Conservation (phyloP, 164 flowering plant genomes). For the Pachysandra terminalis region DNA sequence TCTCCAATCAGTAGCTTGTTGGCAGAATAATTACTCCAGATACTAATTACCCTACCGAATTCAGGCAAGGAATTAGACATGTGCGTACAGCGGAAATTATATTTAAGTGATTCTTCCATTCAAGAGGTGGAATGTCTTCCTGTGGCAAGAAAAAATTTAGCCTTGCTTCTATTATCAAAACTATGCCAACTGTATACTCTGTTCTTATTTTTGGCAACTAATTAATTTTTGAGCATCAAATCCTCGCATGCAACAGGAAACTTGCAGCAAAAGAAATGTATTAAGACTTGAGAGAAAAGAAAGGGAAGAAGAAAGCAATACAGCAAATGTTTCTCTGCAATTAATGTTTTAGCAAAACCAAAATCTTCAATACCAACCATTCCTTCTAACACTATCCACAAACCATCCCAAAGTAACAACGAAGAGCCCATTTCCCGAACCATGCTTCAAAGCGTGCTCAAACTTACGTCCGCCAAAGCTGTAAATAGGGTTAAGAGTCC, state of each 20-base stretch:
- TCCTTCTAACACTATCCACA: constrained; percentile 83
- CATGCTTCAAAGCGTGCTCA: constrained; percentile 90
- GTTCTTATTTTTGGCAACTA: not conserved
- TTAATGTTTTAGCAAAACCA: not conserved
- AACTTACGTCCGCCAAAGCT: constrained; percentile 78
- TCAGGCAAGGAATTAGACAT: not conserved
- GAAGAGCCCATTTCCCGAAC: constrained; percentile 64
- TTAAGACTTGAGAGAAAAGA: too few relatives aligned
- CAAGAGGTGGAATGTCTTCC: not conserved
- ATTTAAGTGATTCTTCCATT: not conserved
- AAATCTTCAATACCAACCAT: constrained; percentile 42
- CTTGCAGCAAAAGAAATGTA: not conserved
- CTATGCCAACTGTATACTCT: not conserved
- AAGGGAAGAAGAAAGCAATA: too few relatives aligned
- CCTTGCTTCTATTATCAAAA: not conserved
- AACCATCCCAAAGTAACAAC: constrained; percentile 93
- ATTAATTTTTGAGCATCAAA: not conserved
- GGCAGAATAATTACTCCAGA: too few relatives aligned
- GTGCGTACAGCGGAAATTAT: too few relatives aligned
- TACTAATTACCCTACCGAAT: not conserved
- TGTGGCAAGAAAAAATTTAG: not conserved
- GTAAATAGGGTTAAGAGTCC: constrained; percentile 56
- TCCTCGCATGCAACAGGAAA: not conserved
- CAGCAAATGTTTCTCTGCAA: not conserved
- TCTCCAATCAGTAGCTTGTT: not conserved